A percentile compares a stretch with the other conserved stretches of the same genome.
Evolutionary conservation across 192 early-diverging fungal genomes (phyloP).

Genomic region (Coemansia sp.): DNA sequence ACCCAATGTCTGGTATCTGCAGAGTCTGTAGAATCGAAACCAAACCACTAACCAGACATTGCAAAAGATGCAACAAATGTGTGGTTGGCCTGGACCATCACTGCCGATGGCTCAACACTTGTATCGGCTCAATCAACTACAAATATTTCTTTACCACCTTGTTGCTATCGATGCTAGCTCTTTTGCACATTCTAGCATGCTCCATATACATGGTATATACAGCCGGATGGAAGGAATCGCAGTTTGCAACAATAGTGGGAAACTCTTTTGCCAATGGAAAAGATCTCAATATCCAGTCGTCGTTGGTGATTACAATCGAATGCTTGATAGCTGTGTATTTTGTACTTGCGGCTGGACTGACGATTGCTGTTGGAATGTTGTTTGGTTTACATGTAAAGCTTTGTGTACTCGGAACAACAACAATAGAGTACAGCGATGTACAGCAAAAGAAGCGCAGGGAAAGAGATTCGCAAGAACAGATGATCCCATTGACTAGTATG

Average conservation of each 20-base stretch:
- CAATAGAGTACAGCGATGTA: conserved; percentile 34
- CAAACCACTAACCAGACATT: conserved; percentile 37
- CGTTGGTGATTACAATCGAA: background rate
- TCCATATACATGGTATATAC: conserved; percentile 22
- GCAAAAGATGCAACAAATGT: conserved; percentile 58
- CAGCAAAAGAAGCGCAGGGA: conserved; percentile 8
- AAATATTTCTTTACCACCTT: conserved; percentile 32
- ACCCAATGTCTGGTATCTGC: conserved; percentile 32
- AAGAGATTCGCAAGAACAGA: background rate
- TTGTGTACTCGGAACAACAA: conserved; percentile 28
- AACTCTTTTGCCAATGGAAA: background rate
- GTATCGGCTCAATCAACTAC: conserved; percentile 32
- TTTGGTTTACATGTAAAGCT: conserved; percentile 40
- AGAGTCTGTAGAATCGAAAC: conserved; percentile 35
- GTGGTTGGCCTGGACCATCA: conserved; percentile 33
- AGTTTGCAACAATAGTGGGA: conserved; percentile 2
- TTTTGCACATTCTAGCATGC: conserved; percentile 11
- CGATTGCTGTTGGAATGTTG: conserved; percentile 25
- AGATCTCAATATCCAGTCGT: background rate
- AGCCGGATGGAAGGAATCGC: conserved; percentile 14
- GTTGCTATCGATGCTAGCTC: conserved; percentile 14
- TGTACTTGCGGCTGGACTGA: conserved; percentile 2
- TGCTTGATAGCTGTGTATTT: conserved; percentile 29
- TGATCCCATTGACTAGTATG: conserved; percentile 16
- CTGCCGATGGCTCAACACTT: conserved; percentile 44